Conservation (phyloP, 768 basidiomycete genomes). For the Mycena vulgaris region DNA sequence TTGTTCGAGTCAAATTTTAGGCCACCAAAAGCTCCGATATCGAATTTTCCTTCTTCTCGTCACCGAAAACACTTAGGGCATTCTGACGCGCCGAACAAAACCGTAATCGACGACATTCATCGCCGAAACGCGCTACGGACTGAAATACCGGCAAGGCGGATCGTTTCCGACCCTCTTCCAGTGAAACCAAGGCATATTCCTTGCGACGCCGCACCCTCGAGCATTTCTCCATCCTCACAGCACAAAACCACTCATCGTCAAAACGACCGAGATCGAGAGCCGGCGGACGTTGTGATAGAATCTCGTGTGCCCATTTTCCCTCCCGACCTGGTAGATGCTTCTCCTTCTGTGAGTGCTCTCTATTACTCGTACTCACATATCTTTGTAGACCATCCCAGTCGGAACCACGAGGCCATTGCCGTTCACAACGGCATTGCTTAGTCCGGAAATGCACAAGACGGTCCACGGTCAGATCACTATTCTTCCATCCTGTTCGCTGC, state of each 20-base stretch:
- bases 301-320: conserved; percentile 2
- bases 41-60: conserved; percentile 11
- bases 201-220: conserved; percentile 5
- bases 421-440: conserved; percentile 54
- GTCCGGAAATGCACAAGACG: conserved; percentile 62
- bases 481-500: conserved; percentile 64
- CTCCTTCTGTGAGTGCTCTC: conserved; percentile 29
- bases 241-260: background rate
- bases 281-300: background rate
- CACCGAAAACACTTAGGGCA: conserved; percentile 18
- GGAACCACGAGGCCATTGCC: conserved; percentile 56
- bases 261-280: background rate
- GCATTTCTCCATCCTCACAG: background rate
- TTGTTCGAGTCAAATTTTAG: conserved; percentile 29
- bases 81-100: conserved; percentile 29
- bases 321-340: background rate
- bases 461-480: conserved; percentile 64
- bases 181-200: conserved; percentile 11
- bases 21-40: conserved; percentile 8
- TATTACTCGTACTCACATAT: background rate
- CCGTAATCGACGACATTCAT: conserved; percentile 40
- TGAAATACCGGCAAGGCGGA: conserved; percentile 44
- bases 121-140: conserved; percentile 38
- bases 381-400: conserved; percentile 41
- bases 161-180: conserved; percentile 53